Evolutionary conservation across 768 basidiomycete genomes (phyloP), one percentile per base, ranked within the genome.

Genomic region (Boletales sp.): DNA sequence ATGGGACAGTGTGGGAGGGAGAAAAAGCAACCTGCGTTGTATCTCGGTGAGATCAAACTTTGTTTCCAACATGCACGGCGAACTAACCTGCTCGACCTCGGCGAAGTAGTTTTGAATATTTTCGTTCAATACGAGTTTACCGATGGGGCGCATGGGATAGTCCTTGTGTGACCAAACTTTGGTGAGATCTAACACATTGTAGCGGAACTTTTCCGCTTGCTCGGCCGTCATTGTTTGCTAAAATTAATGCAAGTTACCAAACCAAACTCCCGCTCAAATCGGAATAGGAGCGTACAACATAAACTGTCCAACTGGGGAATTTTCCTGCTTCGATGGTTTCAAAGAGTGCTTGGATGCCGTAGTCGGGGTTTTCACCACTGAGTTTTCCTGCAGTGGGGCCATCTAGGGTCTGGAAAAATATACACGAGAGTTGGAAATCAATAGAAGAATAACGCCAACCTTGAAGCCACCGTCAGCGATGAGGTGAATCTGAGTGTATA

Each of bases 201-300:
- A 89, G 41, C 86, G 83, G 81, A 88, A 91, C 35, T 79, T 77
- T 75, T 94, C 89, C 13, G 94, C 94, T 74, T 98, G 87, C 64
- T 89, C 80, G 1, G 86, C 76, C 0, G 92, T 93, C 92, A 96
- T 95, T 14, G 85, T 91, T 87, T 97, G 94, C 74, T 87, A 60
- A 18, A 21, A 21, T 21, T 21, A 49, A 59, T 38, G 46, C 54
- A 46, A 48, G 21, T 51, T 54, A 56, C 52, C 46, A 19, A 54
- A 47, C 14, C 17, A 38, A 11, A 15, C 17, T 46, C 10, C 25
- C 10, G 8, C 39, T 7, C 18, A 28, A 7, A 25, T 33, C 2
- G 21, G 15, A 18, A 25, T 28, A 6, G 25, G 3, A 57, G 76
- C 83, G 57, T 63, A 87, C 87, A 25, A 94, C 78, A 60, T 86